Evolutionary conservation across 2,329 filamentous ascomycete genomes (phyloP).

Genomic region (Colletotrichum somersetense): DNA sequence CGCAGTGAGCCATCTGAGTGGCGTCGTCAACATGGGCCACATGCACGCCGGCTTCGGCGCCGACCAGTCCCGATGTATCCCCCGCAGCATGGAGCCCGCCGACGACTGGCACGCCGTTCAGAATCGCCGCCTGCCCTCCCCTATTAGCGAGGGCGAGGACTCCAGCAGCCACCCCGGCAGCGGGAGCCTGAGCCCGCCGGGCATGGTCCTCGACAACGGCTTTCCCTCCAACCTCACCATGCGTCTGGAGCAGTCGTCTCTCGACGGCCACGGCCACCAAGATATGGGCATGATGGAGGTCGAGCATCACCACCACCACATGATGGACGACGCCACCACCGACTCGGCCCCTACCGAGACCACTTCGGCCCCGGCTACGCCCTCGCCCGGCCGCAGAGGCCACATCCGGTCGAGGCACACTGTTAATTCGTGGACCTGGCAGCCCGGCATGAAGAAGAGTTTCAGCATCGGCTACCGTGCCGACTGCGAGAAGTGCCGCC

Average conservation of each 20-base stretch:
- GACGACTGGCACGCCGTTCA: conserved; percentile 66
- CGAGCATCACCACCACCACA: conserved; percentile 41
- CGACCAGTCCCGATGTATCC: conserved; percentile 58
- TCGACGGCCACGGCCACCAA: conserved; percentile 14
- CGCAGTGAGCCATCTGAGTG: conserved; percentile 49
- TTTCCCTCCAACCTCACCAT: conserved; percentile 51
- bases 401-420: conserved; percentile 72
- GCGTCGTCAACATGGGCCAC: conserved; percentile 55
- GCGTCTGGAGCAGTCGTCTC: conserved; percentile 49
- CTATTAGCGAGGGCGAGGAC: conserved; percentile 70
- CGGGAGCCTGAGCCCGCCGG: conserved; percentile 51
- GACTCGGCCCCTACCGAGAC: conserved; percentile 37
- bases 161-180: conserved; percentile 42
- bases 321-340: conserved; percentile 22
- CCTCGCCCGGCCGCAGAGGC: conserved; percentile 65
- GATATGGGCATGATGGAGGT: conserved; percentile 52
- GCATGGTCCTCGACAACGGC: conserved; percentile 51
- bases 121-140: conserved; percentile 68
- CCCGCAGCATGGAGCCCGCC: conserved; percentile 60
- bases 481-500: conserved; percentile 82
- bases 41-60: conserved; percentile 54
- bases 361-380: conserved; percentile 47
- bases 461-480: conserved; percentile 84
- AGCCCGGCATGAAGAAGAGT: conserved; percentile 75
- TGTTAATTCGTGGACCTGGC: conserved; percentile 70